phyloP scores from a whole-genome alignment of 768 basidiomycete genomes.

The Suillus plorans region DNA sequence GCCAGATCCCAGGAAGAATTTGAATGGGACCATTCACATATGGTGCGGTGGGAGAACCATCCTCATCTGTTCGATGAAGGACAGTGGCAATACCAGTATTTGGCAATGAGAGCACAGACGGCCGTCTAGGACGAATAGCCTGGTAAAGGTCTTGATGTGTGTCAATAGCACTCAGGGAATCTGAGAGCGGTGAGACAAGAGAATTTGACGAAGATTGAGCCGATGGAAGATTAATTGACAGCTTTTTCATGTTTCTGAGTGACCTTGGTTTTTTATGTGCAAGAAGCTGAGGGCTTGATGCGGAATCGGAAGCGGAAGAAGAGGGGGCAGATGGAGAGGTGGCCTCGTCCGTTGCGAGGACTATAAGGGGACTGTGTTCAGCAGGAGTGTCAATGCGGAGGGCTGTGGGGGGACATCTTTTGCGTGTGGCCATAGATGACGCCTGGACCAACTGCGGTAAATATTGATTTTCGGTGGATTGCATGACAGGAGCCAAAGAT shows the following conservation, averaged over 20 bases:
- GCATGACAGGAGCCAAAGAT: slow-evolving; percentile 31
- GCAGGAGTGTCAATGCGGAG: slow-evolving; percentile 61
- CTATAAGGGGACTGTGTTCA: slow-evolving; percentile 44
- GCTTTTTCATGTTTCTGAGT: slow-evolving; percentile 71
- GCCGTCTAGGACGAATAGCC: slow-evolving; percentile 51
- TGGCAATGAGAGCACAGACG: slow-evolving; percentile 72
- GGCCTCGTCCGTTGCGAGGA: slow-evolving; percentile 45
- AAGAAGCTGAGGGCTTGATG: slow-evolving; percentile 40
- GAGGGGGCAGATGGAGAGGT: slow-evolving; percentile 50
- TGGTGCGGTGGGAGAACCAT: slow-evolving; percentile 57
- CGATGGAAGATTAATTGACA: slow-evolving; percentile 68
- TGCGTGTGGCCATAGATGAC: slow-evolving; percentile 39
- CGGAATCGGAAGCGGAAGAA: slow-evolving; percentile 52
- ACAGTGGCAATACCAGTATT: slow-evolving; percentile 47
- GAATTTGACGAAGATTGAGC: slow-evolving; percentile 58
- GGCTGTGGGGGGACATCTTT: slow-evolving; percentile 51
- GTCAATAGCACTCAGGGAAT: slow-evolving; percentile 33
- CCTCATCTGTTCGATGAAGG: slow-evolving; percentile 66
- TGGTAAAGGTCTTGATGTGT: slow-evolving; percentile 29
- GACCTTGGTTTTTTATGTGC: slow-evolving; percentile 43
- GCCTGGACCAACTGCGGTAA: slow-evolving; percentile 31
- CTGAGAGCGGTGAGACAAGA: slow-evolving; percentile 36
- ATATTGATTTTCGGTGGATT: slow-evolving; percentile 20
- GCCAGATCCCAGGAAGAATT: slow-evolving; percentile 83
- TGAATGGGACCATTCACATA: slow-evolving; percentile 83